Percentiles rank a stretch among this genome's conserved stretches.
Evolutionary conservation across 345 rosid species (phyloP).

Genomic region (Streptanthus diversifolius): DNA sequence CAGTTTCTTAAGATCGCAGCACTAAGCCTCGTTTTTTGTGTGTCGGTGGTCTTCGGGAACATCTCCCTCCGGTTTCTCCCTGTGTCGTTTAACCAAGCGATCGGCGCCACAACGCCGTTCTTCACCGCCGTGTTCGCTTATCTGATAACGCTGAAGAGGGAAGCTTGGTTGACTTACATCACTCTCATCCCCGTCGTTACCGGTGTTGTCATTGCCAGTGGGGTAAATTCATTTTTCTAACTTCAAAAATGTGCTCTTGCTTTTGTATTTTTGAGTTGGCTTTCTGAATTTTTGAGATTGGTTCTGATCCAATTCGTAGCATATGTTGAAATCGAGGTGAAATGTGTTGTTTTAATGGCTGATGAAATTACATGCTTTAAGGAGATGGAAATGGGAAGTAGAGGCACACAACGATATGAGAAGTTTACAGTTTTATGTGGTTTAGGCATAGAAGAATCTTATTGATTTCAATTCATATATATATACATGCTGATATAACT

Average conservation of each 20-base stretch:
- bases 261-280: neutral
- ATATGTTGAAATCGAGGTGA: neutral
- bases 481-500: neutral
- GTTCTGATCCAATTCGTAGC: neutral
- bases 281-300: neutral
- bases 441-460: neutral
- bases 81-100: conserved; percentile 69
- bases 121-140: conserved; percentile 67
- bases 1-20: conserved; percentile 61
- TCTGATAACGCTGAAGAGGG: conserved; percentile 49
- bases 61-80: conserved; percentile 58
- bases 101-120: conserved; percentile 71
- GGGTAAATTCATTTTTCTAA: conserved; percentile 35
- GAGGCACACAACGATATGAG: neutral
- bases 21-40: conserved; percentile 54
- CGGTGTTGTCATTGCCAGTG: conserved; percentile 72
- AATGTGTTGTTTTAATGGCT: conserved; percentile 3
- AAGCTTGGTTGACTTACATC: conserved; percentile 58
- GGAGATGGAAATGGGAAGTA: neutral
- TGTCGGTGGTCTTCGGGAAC: conserved; percentile 66
- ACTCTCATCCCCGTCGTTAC: conserved; percentile 66
- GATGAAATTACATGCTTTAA: conserved; percentile 6
- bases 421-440: neutral
- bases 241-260: neutral
- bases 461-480: neutral